These are phyloP conservation scores for Suaeda aralocaspica DNA, from an alignment of 148 eudicot genomes.

Conservation along the genomic window DNA sequence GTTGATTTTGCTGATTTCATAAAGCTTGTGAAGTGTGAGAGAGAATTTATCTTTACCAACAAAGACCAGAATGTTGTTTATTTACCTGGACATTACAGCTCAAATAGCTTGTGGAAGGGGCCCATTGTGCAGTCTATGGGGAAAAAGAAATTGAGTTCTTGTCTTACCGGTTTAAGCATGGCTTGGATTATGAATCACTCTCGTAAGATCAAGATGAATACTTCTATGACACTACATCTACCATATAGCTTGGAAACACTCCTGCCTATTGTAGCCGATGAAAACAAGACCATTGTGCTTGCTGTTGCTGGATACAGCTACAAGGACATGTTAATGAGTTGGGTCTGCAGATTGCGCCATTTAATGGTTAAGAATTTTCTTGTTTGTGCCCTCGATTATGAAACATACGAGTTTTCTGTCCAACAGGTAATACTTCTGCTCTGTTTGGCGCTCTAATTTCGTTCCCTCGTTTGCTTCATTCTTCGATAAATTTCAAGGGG, in stretches of 20 bases:
- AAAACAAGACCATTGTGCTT: constrained; percentile 63
- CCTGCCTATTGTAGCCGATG: constrained; percentile 50
- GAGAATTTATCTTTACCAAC: constrained; percentile 41
- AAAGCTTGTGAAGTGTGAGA: constrained; percentile 51
- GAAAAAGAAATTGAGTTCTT: constrained; percentile 36
- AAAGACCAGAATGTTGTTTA: constrained; percentile 40
- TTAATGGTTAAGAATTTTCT: constrained; percentile 60
- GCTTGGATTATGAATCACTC: constrained; percentile 25
- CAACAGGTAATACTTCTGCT: constrained; percentile 49
- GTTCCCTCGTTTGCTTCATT: not conserved
- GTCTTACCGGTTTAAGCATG: constrained; percentile 34
- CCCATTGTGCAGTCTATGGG: constrained; percentile 27
- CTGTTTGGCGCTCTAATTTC: not conserved
- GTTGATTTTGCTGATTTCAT: constrained; percentile 43
- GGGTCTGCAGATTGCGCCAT: constrained; percentile 79
- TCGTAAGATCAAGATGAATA: constrained; percentile 25
- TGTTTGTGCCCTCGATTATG: constrained; percentile 84
- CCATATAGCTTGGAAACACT: constrained; percentile 56
- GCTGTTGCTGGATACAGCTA: constrained; percentile 86
- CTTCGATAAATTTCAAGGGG: not conserved
- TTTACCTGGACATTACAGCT: constrained; percentile 29
- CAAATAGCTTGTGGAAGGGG: constrained; percentile 35
- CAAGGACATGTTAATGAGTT: constrained; percentile 96
- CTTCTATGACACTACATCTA: constrained; percentile 29
- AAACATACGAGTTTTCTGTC: constrained; percentile 64